Conservation (phyloP, 1,284 basidiomycete species). For the Ganoderma multipileum region DNA sequence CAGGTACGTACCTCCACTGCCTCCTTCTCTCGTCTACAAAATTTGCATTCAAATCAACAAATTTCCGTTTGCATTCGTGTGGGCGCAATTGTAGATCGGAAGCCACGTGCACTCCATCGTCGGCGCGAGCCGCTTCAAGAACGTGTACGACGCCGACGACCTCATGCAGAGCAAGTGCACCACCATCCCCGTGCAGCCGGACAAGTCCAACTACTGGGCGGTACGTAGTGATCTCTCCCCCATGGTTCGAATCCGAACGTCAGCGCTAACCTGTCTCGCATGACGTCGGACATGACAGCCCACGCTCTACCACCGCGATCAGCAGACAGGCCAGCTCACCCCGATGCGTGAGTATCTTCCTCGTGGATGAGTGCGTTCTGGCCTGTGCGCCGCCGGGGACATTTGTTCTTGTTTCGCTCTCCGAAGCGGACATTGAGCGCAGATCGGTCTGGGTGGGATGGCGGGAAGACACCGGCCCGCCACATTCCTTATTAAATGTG, state of each 20-base stretch:
- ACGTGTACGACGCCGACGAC: slow-evolving; percentile 31
- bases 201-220: slow-evolving; percentile 40
- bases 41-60: not conserved
- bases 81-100: slow-evolving; percentile 22
- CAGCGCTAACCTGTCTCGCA: slow-evolving; percentile 1
- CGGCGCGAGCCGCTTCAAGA: slow-evolving; percentile 36
- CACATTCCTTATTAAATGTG: not conserved
- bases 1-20: slow-evolving; percentile 22
- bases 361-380: not conserved
- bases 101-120: slow-evolving; percentile 40
- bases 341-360: slow-evolving; percentile 31
- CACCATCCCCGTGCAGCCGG: slow-evolving; percentile 36
- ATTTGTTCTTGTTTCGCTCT: not conserved
- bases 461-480: not conserved
- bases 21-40: not conserved
- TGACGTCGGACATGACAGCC: slow-evolving; percentile 25
- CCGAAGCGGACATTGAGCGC: not conserved
- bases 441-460: not conserved
- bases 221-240: slow-evolving; percentile 24
- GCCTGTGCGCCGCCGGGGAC: not conserved
- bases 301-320: slow-evolving; percentile 35
- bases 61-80: not conserved
- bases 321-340: slow-evolving; percentile 30
- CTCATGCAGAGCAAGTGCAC: slow-evolving; percentile 34
- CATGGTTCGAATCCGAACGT: slow-evolving; percentile 1